Base-by-base conservation (phyloP, 345 rosid species). In the Linum tenue region DNA sequence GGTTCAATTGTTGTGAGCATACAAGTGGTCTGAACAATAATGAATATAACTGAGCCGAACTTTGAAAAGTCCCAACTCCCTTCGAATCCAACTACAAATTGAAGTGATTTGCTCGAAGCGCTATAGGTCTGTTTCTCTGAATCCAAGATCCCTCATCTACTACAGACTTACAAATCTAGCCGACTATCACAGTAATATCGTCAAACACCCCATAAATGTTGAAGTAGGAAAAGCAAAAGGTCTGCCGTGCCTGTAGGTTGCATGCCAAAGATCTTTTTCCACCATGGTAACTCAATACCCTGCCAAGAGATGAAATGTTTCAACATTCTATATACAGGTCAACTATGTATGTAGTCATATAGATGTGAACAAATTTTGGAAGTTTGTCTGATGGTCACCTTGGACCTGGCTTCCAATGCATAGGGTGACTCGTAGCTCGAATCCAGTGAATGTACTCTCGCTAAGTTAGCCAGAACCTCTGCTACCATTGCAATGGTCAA, bases 181-280 rank as follows among this genome's bases (percentile, higher is more conserved):
- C 85, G 43, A 91, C 83, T 38, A 91, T 79, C 63, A 86, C 97
- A n/a, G 96, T 88, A 16, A 89, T 78, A 69, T 86, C 96, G 61
- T 86, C 90, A n/a, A n/a, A n/a, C n/a, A n/a, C n/a, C n/a, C n/a
- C n/a, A n/a, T n/a, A n/a, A 65, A 36, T 22, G 31, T 22, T 22
- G 31, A 57, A 4, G n/a, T 22, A 57, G 3, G n/a, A 17, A 2
- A 51, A 3, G 1, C 11, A n/a, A 7, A 35, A 3, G 31, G 9
- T 14, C 37, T 58, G 62, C 3, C 50, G 61, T 74, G 76, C 90
- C 96, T 80, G 88, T 85, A 51, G 88, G 92, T 74, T 86, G 84
- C 85, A 67, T 84, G 67, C 95, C 98, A 17, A 90, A 72, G 50
- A 82, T 73, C 70, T 85, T 86, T 85, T 92, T 92, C 98, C 98